These are phyloP conservation scores for Rhinocladiella mackenziei DNA, from an alignment of 2,329 filamentous ascomycete genomes.

Conservation along the genomic window DNA sequence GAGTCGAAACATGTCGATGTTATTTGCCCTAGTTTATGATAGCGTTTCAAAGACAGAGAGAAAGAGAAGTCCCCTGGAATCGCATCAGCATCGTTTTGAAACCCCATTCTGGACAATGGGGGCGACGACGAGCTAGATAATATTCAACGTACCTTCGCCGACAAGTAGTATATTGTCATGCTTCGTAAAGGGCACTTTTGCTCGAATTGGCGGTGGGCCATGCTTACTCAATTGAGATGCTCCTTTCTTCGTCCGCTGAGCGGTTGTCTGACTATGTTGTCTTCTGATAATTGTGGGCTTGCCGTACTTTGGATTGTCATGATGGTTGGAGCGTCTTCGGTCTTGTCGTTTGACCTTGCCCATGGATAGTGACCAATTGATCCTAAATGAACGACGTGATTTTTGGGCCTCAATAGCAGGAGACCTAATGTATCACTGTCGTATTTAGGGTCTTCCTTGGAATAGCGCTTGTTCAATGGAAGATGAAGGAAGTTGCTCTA, in stretches of 20 bases:
- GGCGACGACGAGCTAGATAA: background rate
- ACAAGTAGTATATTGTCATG: slow-evolving; percentile 43
- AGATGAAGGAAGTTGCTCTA: too few relatives aligned
- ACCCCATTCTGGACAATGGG: slow-evolving; percentile 4
- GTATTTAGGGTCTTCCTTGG: too few relatives aligned
- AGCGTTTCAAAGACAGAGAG: slow-evolving; percentile 40
- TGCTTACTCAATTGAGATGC: background rate
- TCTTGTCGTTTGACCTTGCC: slow-evolving; percentile 20
- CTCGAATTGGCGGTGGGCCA: slow-evolving; percentile 5
- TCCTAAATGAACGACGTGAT: too few relatives aligned
- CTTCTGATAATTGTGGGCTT: slow-evolving; percentile 15
- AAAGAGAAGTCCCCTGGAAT: slow-evolving; percentile 47
- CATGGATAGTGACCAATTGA: too few relatives aligned
- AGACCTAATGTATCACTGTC: too few relatives aligned
- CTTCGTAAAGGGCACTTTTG: slow-evolving; percentile 37
- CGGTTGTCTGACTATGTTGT: slow-evolving; percentile 22
- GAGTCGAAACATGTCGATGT: slow-evolving; percentile 46
- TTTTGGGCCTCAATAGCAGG: too few relatives aligned
- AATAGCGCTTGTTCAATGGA: too few relatives aligned
- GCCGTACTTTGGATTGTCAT: slow-evolving; percentile 11
- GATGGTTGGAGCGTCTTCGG: slow-evolving; percentile 20
- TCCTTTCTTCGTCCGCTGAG: slow-evolving; percentile 3
- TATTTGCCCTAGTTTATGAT: slow-evolving; percentile 40
- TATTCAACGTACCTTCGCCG: slow-evolving; percentile 41
- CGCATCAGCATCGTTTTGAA: too few relatives aligned